Evolutionary conservation across 768 basidiomycete species (phyloP).

Genomic region (Leucosporidium creatinivorum): DNA sequence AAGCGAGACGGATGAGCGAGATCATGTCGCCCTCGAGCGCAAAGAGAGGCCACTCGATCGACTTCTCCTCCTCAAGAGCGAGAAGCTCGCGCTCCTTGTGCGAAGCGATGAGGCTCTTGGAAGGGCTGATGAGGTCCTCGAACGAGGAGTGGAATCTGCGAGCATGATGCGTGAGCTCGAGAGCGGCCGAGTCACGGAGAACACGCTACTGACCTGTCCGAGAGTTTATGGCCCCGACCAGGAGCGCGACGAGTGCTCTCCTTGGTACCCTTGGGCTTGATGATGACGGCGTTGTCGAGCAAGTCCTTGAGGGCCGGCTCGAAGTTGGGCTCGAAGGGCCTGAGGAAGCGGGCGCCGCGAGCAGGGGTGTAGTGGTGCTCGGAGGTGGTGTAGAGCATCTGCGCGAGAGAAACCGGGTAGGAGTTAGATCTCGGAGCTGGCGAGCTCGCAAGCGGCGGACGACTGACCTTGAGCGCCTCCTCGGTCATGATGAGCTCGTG

Average conservation of each 20-base stretch:
- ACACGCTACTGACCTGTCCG: constrained; percentile 52
- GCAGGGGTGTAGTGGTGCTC: constrained; percentile 20
- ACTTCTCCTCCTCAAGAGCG: constrained; percentile 52
- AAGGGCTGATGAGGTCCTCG: constrained; percentile 45
- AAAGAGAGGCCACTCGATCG: constrained; percentile 63
- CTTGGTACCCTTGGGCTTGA: constrained; percentile 51
- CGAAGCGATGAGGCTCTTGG: not conserved
- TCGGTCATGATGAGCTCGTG: not conserved
- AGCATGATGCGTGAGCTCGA: constrained; percentile 23
- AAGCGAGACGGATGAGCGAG: constrained; percentile 69
- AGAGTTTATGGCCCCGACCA: constrained; percentile 67
- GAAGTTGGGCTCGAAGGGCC: constrained; percentile 4
- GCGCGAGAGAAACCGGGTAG: not conserved
- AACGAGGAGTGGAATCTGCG: constrained; percentile 6
- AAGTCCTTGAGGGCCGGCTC: constrained; percentile 48
- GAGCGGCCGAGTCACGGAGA: fast-evolving
- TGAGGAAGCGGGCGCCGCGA: constrained; percentile 7
- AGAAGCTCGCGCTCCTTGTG: constrained; percentile 54
- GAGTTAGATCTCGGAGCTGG: not conserved
- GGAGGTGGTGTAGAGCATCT: constrained; percentile 27
- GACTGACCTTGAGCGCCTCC: constrained; percentile 15
- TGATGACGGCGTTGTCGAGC: constrained; percentile 58
- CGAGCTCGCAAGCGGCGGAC: not conserved
- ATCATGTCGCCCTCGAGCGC: constrained; percentile 75
- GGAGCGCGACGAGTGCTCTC: constrained; percentile 54